Evolutionary conservation across 306 rosid genomes (phyloP).

Genomic region (Quercus aquifolioides): DNA sequence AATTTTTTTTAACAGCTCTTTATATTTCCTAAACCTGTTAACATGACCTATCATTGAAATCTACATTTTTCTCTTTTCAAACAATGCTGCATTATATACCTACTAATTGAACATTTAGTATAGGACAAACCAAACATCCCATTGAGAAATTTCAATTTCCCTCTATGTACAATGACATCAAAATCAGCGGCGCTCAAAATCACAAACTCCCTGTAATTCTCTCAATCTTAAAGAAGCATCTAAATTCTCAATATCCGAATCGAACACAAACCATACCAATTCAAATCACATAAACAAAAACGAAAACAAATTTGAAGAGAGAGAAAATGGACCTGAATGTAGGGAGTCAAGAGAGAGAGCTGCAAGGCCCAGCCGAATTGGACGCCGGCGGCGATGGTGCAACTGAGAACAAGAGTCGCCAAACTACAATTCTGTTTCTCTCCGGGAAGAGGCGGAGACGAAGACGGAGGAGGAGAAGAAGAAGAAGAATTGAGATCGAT

Average conservation of each 20-base stretch:
- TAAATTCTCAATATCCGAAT: slow-evolving; percentile 8
- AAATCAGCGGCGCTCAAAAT: neutral
- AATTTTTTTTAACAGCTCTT: too few relatives aligned
- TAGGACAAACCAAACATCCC: too few relatives aligned
- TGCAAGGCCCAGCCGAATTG: slow-evolving; percentile 99
- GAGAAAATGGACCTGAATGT: slow-evolving; percentile 61
- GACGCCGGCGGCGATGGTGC: slow-evolving; percentile 96
- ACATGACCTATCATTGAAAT: too few relatives aligned
- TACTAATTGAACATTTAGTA: too few relatives aligned
- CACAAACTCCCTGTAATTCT: neutral
- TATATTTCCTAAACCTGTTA: too few relatives aligned
- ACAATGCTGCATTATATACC: too few relatives aligned
- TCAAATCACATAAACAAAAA: neutral
- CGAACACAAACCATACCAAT: neutral
- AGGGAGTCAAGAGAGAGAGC: slow-evolving; percentile 92
- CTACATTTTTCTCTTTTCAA: too few relatives aligned
- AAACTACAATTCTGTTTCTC: slow-evolving; percentile 32
- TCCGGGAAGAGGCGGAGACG: slow-evolving; percentile 13
- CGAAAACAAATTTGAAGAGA: neutral
- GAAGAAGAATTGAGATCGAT: slow-evolving; percentile 49
- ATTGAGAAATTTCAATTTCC: too few relatives aligned
- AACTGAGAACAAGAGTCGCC: slow-evolving; percentile 64
- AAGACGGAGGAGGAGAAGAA: slow-evolving; percentile 19
- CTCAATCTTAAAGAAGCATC: neutral
- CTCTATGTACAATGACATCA: neutral